phyloP scores from a whole-genome alignment of 73 alveolate species.

The Tetrahymena malaccensis region DNA sequence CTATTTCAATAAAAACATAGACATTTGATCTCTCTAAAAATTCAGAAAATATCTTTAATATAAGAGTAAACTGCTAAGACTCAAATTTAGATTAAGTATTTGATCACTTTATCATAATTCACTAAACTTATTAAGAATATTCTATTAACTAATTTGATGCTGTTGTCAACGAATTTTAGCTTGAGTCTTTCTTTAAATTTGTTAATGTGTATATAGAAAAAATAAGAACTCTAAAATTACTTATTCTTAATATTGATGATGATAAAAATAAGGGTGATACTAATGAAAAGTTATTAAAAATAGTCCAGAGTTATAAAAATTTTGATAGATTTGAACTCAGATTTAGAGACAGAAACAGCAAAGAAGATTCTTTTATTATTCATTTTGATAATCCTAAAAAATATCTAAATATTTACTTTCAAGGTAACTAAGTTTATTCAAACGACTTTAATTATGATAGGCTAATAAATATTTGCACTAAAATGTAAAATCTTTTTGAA shows the following conservation, averaged over 20 bases:
- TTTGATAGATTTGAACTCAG: background rate
- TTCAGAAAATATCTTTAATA: background rate
- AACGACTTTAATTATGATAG: background rate
- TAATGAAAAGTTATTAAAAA: background rate
- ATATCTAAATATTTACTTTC: background rate
- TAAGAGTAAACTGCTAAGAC: background rate
- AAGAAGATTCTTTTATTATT: background rate
- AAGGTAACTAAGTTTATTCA: background rate
- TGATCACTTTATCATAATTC: background rate
- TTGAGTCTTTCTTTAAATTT: background rate
- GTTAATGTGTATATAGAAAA: background rate
- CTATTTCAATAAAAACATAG: background rate
- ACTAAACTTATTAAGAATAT: background rate
- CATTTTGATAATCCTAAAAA: background rate
- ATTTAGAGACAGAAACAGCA: background rate
- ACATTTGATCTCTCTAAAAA: background rate
- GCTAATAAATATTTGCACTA: background rate
- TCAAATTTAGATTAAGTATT: background rate
- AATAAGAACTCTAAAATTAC: background rate
- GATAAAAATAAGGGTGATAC: background rate
- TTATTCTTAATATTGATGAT: background rate
- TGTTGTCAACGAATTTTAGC: background rate
- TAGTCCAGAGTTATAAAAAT: background rate
- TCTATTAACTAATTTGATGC: background rate
- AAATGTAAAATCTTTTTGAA: background rate